Evolutionary conservation across 192 early-diverging fungal species (phyloP).

Genomic region (Funneliformis geosporum): DNA sequence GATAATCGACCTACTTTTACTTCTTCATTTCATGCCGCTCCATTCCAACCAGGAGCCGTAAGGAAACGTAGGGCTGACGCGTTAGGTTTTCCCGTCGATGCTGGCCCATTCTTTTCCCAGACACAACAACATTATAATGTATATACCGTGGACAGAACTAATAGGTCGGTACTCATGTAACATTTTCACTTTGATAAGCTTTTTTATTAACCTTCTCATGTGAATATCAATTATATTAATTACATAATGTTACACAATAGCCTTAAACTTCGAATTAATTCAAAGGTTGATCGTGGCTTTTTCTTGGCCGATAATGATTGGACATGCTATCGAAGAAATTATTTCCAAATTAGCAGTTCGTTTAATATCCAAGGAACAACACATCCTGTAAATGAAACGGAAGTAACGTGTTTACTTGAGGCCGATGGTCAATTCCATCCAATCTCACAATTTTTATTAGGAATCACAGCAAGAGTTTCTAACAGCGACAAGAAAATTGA

Average conservation of each 20-base stretch:
- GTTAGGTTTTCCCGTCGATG: slow-evolving; percentile 43
- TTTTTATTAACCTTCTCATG: not conserved
- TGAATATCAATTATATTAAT: too few species aligned
- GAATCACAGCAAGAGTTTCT: slow-evolving; percentile 73
- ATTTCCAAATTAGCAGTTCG: slow-evolving; percentile 80
- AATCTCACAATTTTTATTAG: slow-evolving; percentile 72
- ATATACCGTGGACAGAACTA: slow-evolving; percentile 61
- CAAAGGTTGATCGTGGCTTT: slow-evolving; percentile 92
- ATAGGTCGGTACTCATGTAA: slow-evolving; percentile 38
- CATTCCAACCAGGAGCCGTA: slow-evolving; percentile 3
- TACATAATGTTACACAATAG: slow-evolving; percentile 33
- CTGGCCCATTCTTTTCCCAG: slow-evolving; percentile 69
- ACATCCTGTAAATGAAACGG: slow-evolving; percentile 41
- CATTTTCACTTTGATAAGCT: not conserved
- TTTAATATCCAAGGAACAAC: slow-evolving; percentile 58
- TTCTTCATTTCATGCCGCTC: slow-evolving; percentile 22
- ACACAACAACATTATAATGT: slow-evolving; percentile 69
- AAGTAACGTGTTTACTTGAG: slow-evolving; percentile 67
- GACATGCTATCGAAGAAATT: slow-evolving; percentile 96
- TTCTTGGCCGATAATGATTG: slow-evolving; percentile 86
- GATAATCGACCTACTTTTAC: slow-evolving; percentile 24
- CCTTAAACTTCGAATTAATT: slow-evolving; percentile 60
- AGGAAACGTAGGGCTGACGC: slow-evolving; percentile 26
- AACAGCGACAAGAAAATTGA: slow-evolving; percentile 77
- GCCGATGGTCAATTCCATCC: slow-evolving; percentile 53